phyloP scores from a whole-genome alignment of 164 flowering plant genomes.

The Macadamia tetraphylla region DNA sequence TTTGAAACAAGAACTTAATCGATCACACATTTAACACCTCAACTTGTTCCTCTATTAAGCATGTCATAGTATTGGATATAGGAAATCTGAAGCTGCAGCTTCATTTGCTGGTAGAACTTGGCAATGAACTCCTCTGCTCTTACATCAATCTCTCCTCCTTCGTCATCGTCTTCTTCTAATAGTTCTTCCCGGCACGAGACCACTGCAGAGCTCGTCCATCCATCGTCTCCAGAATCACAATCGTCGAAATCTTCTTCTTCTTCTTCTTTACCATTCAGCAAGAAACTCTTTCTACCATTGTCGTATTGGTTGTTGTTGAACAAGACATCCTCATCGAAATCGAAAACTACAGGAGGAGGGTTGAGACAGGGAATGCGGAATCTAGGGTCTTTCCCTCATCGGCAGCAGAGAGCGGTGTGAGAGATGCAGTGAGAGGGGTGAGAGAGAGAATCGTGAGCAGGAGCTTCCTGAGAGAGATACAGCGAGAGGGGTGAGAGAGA shows the following conservation, averaged over 20 bases:
- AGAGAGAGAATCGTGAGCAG: too few relatives aligned
- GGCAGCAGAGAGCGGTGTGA: too few relatives aligned
- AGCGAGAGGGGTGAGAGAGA: too few relatives aligned
- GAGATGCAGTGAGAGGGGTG: too few relatives aligned
- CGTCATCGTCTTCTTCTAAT: background rate
- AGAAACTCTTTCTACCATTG: slow-evolving; percentile 25
- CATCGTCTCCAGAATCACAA: slow-evolving; percentile 9
- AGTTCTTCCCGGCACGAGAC: background rate
- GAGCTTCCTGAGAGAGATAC: too few relatives aligned
- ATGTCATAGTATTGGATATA: slow-evolving; percentile 36
- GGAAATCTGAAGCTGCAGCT: slow-evolving; percentile 65
- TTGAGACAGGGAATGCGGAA: slow-evolving; percentile 60
- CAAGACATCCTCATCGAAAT: slow-evolving; percentile 6
- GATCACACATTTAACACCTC: background rate
- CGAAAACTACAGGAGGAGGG: slow-evolving; percentile 34
- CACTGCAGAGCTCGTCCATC: background rate
- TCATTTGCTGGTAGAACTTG: slow-evolving; percentile 64
- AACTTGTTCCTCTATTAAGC: slow-evolving; percentile 18
- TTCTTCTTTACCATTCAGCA: slow-evolving; percentile 11
- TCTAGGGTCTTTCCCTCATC: slow-evolving; percentile 8
- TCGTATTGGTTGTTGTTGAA: background rate
- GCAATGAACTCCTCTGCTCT: slow-evolving; percentile 79
- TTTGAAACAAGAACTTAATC: too few relatives aligned
- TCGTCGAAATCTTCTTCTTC: background rate
- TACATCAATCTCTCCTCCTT: slow-evolving; percentile 51